Evolutionary conservation across 306 rosid species (phyloP), one percentile per base, ranked within the genome.

Genomic region (Leucaena leucocephala): DNA sequence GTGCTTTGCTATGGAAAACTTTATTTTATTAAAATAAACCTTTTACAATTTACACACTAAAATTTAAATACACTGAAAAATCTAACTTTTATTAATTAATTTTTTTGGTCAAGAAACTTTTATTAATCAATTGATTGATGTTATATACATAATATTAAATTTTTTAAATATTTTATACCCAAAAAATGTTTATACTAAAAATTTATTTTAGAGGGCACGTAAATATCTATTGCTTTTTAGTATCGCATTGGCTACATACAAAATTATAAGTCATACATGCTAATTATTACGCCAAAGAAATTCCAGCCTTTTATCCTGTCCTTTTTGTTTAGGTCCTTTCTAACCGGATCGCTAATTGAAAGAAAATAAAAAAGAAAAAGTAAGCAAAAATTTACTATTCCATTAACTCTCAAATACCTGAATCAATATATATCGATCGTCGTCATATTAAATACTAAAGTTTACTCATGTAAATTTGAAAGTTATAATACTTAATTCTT

Each of bases 201-300:
- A 21, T 22, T 58, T 19, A 21, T 58, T 58, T 58, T 58, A 11
- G 64, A 21, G 36, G 64, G 22, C 63, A 8, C 74, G 42, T 50
- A 48, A 27, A 38, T 39, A 43, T 33, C 39, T 42, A 54, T 42
- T 69, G 43, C 17, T 63, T 44, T 57, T 16, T 35, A 61, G 22
- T 64, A 44, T 42, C 50, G 48, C 54, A 36, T 72, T 17, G 64
- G 74, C 50, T 43, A 62, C 35, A 17, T 80, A 69, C 55, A 79
- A 81, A n/a, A n/a, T 35, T 71, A 58, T 75, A 71, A 74, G 63
- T 61, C 68, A 75, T 66, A 48, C 74, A 39, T 49, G 68, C 64
- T 43, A 43, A 61, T 68, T 72, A 73, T 61, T 44, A 16, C 34
- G 45, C 38, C 0, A 35, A 73, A 59, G 76, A 81, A 73, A 62